Percentiles rank a stretch among this genome's conserved stretches.
These are phyloP conservation scores for Furcasterigmium furcatum DNA, from an alignment of 2,329 filamentous ascomycete genomes.

Conservation along the genomic window DNA sequence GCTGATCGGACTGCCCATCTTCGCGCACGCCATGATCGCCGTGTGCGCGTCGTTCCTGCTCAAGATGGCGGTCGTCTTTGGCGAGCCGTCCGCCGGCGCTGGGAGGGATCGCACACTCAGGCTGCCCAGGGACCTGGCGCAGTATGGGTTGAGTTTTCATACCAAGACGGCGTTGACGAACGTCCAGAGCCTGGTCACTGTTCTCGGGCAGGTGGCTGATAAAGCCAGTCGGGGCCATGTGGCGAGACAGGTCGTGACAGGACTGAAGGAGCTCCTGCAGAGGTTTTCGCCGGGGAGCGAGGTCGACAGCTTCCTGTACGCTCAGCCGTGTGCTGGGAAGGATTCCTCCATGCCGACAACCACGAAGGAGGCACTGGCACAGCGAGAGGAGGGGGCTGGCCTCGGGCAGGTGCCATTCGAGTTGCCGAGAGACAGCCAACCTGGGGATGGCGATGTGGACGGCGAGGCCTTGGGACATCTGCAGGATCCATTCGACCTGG, in stretches of 20 bases:
- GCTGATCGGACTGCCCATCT: conserved; percentile 29
- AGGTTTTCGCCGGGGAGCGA: conserved; percentile 4
- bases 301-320: conserved; percentile 6
- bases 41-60: conserved; percentile 30
- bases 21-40: conserved; percentile 31
- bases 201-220: conserved; percentile 9
- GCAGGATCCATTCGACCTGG: conserved; percentile 13
- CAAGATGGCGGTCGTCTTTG: conserved; percentile 22
- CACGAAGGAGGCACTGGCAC: background rate
- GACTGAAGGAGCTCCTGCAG: conserved; percentile 13
- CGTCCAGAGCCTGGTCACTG: conserved; percentile 6
- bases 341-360: background rate
- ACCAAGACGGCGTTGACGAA: conserved; percentile 6
- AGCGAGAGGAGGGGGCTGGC: background rate
- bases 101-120: background rate
- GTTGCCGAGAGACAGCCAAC: background rate
- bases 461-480: background rate
- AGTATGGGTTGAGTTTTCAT: conserved; percentile 13
- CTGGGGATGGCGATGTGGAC: background rate
- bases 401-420: background rate
- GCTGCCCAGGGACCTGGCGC: conserved; percentile 10
- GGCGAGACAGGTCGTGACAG: conserved; percentile 11
- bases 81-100: conserved; percentile 2
- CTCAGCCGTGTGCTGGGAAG: background rate
- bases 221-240: conserved; percentile 12